A percentile compares a stretch with the other conserved stretches of the same genome.
Evolutionary conservation across 1,284 basidiomycete species (phyloP).

Genomic region (Irpex sp.): DNA sequence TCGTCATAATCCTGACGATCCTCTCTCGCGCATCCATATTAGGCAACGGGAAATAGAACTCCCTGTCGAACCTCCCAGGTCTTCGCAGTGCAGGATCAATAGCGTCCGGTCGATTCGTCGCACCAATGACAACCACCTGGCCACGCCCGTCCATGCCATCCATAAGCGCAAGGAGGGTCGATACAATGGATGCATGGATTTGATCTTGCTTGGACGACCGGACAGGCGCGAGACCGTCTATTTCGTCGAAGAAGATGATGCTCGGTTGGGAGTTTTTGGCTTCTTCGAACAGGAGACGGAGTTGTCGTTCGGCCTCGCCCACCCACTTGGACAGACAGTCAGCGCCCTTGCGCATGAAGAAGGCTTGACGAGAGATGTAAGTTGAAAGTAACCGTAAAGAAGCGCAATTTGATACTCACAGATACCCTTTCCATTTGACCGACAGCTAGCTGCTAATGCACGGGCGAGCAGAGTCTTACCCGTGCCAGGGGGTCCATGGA

Average conservation of each 20-base stretch:
- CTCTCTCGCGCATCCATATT: constrained; percentile 81
- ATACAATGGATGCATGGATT: constrained; percentile 97
- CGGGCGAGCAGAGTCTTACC: constrained; percentile 93
- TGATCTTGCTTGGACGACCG: constrained; percentile 98
- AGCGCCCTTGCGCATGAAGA: constrained; percentile 99
- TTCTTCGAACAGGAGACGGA: constrained; percentile 95
- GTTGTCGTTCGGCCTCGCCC: constrained; percentile 96
- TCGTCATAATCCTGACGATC: constrained; percentile 92
- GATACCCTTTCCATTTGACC: constrained; percentile 86
- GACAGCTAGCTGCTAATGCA: constrained; percentile 92
- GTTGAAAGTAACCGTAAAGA: background rate
- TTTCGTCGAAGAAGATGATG: constrained; percentile 98
- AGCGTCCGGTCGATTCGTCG: constrained; percentile 96
- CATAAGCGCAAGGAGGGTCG: constrained; percentile 95
- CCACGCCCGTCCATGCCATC: constrained; percentile 99
- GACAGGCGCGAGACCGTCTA: constrained; percentile 97
- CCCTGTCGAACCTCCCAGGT: constrained; percentile 95
- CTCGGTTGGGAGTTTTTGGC: constrained; percentile 90
- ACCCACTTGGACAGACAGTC: constrained; percentile 99
- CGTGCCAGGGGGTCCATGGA: constrained; percentile 95
- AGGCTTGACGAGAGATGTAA: constrained; percentile 50
- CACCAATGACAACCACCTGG: constrained; percentile 97
- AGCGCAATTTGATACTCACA: constrained; percentile 48
- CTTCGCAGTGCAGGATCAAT: constrained; percentile 94
- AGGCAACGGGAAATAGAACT: constrained; percentile 97